Evolutionary conservation across 495 filamentous ascomycete genomes (phyloP), one percentile per base, ranked within the genome.

Genomic region (Neurospora sp.): DNA sequence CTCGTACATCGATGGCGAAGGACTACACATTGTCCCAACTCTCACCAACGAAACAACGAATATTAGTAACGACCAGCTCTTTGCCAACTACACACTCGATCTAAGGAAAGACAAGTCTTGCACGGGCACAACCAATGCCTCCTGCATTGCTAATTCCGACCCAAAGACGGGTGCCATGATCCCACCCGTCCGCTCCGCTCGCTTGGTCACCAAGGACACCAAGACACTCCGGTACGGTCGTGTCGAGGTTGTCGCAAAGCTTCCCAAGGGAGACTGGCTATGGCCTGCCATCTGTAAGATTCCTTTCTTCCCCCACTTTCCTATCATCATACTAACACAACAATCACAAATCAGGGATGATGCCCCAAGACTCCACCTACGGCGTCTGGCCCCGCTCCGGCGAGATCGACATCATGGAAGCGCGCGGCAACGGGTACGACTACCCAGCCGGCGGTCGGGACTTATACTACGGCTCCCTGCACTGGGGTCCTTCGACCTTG

Each of bases 11-110:
- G 81, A 84, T 69, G 77, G 46, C 0, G 73, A 80, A 2, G 83
- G 83, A 38, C 77, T 86, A 2, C 82, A 85, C 61, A 86, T 86
- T 61, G 80, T 85, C 10, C 84, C 84, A 3, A 85, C 83, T 0
- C 68, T 86, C 35, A 85, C 83, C 0, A 84, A 71, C 44, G 81
- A 82, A 53, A 76, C 79, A 0, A 81, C 78, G 0, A 39, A 72
- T 9, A 84, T 85, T 31, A 82, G 77, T 4, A 70, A 68, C 5
- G 80, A 77, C 14, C 78, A 84, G 72, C 42, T 82, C 2, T 70
- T 71, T 31, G 68, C 74, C 18, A 73, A 73, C 5, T 77, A 77
- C 73, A 77, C 78, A 0, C 76, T 85, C 37, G 81, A 85, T 70
- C 74, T 85, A 14, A 83, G 80, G 11, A 78, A 76, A 5, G 76